These are phyloP conservation scores for Bipolaris oryzae DNA, from an alignment of 2,329 filamentous ascomycete species.

Conservation along the genomic window DNA sequence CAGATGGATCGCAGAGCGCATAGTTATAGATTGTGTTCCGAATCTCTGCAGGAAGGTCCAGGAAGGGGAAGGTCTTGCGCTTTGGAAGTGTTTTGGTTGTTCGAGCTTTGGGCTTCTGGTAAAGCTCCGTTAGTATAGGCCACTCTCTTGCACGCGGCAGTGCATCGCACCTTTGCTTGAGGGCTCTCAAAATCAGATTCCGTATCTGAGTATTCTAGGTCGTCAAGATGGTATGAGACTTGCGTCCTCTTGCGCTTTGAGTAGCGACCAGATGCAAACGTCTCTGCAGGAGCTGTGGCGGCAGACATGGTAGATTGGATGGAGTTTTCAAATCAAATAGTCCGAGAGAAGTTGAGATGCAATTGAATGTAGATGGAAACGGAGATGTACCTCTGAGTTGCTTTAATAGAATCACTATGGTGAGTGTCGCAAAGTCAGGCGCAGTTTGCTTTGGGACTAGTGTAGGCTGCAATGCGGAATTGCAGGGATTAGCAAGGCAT, in stretches of 20 bases:
- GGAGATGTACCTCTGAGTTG: slow-evolving; percentile 22
- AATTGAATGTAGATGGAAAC: not conserved
- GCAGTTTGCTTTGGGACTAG: slow-evolving; percentile 30
- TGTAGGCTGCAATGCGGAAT: slow-evolving; percentile 40
- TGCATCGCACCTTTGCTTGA: slow-evolving; percentile 33
- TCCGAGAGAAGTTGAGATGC: not conserved
- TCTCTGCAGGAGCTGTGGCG: slow-evolving; percentile 8
- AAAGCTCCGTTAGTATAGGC: slow-evolving; percentile 1
- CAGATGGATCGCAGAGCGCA: slow-evolving; percentile 33
- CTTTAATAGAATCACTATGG: slow-evolving; percentile 27
- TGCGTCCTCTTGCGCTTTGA: slow-evolving; percentile 45
- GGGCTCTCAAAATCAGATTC: slow-evolving; percentile 27
- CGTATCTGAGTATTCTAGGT: slow-evolving; percentile 27
- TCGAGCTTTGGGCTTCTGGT: slow-evolving; percentile 32
- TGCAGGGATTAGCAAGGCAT: slow-evolving; percentile 38
- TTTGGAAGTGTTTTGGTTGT: slow-evolving; percentile 32
- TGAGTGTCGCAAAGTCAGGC: slow-evolving; percentile 20
- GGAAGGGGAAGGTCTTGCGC: slow-evolving; percentile 42
- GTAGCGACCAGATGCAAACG: slow-evolving; percentile 31
- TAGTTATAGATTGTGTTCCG: slow-evolving; percentile 43
- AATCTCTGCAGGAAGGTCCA: slow-evolving; percentile 44
- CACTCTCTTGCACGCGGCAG: not conserved
- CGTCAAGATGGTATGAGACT: slow-evolving; percentile 38
- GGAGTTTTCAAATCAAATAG: not conserved
- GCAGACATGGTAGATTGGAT: slow-evolving; percentile 24